phyloP scores from a whole-genome alignment of 2,329 filamentous ascomycete genomes.

The Herpotrichia juniperi region DNA sequence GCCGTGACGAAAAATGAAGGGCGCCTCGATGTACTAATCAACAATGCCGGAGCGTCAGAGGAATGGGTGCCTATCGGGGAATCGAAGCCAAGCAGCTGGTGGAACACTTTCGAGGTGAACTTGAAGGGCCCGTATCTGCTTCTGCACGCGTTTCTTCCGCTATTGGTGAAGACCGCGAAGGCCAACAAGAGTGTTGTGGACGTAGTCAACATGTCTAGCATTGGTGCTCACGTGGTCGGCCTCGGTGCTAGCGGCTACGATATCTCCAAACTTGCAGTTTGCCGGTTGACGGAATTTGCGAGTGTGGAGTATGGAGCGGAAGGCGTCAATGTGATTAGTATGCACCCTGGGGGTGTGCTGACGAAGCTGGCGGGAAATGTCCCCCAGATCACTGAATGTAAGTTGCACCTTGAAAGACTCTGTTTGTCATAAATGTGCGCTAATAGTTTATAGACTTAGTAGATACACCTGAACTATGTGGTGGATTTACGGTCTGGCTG shows the following conservation, averaged over 20 bases:
- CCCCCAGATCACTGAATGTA: not conserved
- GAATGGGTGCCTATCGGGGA: conserved; percentile 39
- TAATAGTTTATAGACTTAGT: conserved; percentile 14
- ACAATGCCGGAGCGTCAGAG: conserved; percentile 53
- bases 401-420: not conserved
- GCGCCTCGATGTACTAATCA: conserved; percentile 54
- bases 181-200: conserved; percentile 38
- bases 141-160: conserved; percentile 54
- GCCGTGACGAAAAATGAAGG: conserved; percentile 30
- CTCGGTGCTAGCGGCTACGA: conserved; percentile 47
- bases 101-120: conserved; percentile 56
- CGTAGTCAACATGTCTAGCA: conserved; percentile 56
- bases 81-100: conserved; percentile 47
- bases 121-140: conserved; percentile 55
- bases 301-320: conserved; percentile 46
- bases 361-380: conserved; percentile 20
- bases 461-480: conserved; percentile 19
- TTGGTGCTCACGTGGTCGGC: conserved; percentile 42
- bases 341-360: conserved; percentile 37
- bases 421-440: not conserved
- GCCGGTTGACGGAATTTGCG: conserved; percentile 58
- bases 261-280: conserved; percentile 56
- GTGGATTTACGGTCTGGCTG: conserved; percentile 26
- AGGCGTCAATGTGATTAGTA: conserved; percentile 25
- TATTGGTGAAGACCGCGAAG: conserved; percentile 38